A percentile compares a stretch with the other conserved stretches of the same genome.
These are phyloP conservation scores for Solanum virginianum DNA, from an alignment of 257 asterid genomes.

Conservation along the genomic window DNA sequence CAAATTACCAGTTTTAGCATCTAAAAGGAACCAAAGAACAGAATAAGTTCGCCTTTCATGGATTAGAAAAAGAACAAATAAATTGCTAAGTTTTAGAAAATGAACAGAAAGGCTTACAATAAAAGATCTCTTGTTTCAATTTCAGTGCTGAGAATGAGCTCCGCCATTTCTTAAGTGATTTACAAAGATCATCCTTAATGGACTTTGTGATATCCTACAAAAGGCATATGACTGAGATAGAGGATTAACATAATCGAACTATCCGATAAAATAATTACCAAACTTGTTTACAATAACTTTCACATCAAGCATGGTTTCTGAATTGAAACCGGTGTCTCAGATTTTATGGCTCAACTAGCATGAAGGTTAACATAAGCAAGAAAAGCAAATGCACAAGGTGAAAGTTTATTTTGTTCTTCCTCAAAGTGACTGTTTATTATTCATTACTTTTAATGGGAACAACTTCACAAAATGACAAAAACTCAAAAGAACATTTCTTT, in stretches of 20 bases:
- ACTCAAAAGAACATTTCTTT: neutral
- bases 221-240: neutral
- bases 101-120: slow-evolving; percentile 40
- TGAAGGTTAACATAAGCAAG: neutral
- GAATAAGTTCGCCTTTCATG: neutral
- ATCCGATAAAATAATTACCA: neutral
- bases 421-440: neutral
- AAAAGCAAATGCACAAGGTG: neutral
- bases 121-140: slow-evolving; percentile 79
- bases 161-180: slow-evolving; percentile 65
- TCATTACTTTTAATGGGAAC: neutral
- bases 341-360: neutral
- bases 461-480: neutral
- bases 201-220: slow-evolving; percentile 90
- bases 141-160: slow-evolving; percentile 79
- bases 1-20: neutral
- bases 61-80: neutral
- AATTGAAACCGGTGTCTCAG: neutral
- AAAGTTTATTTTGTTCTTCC: neutral
- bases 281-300: neutral
- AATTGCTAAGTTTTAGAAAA: neutral
- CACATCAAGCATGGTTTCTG: neutral
- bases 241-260: neutral
- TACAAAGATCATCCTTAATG: slow-evolving; percentile 64
- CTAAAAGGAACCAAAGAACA: neutral